Evolutionary conservation across 2,329 filamentous ascomycete genomes (phyloP).

Genomic region (Colletotrichum sp.): DNA sequence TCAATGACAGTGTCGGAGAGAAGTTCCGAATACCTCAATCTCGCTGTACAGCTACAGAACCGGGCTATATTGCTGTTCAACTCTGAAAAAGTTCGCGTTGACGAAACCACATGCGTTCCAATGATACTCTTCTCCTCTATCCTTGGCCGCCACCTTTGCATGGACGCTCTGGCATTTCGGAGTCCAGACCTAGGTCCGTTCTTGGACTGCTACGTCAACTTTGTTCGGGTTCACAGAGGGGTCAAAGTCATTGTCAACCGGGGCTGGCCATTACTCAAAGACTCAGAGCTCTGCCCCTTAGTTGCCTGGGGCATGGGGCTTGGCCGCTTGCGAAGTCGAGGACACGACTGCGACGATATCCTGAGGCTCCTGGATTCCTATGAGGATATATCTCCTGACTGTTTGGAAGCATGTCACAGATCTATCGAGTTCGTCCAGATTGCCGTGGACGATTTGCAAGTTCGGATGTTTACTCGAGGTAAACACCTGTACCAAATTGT

Average conservation of each 20-base stretch:
- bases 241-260: slow-evolving; percentile 22
- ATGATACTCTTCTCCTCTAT: slow-evolving; percentile 37
- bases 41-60: slow-evolving; percentile 35
- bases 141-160: slow-evolving; percentile 37
- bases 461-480: not conserved
- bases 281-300: not conserved
- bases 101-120: slow-evolving; percentile 33
- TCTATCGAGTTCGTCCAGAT: not conserved
- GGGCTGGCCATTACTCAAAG: not conserved
- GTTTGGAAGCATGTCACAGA: not conserved
- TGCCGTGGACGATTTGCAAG: not conserved
- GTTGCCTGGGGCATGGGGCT: not conserved
- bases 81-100: slow-evolving; percentile 22
- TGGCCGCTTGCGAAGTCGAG: not conserved
- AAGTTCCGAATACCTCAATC: slow-evolving; percentile 26
- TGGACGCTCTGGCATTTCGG: slow-evolving; percentile 33
- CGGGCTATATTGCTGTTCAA: slow-evolving; percentile 34
- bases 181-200: slow-evolving; percentile 28
- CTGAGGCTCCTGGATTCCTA: not conserved
- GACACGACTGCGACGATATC: not conserved
- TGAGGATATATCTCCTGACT: not conserved
- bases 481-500: slow-evolving; percentile 27
- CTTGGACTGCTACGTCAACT: slow-evolving; percentile 32
- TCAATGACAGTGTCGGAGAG: slow-evolving; percentile 28
- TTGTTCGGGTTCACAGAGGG: slow-evolving; percentile 28